Conservation (phyloP, 306 rosid species). For the Vigna nakashimae region DNA sequence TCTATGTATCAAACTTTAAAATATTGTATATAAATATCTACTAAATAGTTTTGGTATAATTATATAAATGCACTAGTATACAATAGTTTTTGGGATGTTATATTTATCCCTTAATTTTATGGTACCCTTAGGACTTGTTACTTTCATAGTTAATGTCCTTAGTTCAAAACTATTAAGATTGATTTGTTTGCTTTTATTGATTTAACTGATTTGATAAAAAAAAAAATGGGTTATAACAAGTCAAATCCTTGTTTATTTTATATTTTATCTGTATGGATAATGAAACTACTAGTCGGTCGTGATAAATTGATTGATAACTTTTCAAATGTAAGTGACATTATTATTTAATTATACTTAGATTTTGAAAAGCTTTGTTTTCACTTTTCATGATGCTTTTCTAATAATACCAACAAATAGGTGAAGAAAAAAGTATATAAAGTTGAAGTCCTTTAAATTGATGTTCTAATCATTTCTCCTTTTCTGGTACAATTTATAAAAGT, state of each 20-base stretch:
- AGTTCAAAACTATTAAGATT: no score
- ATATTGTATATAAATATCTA: no score
- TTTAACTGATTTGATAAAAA: no score
- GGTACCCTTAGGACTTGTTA: no score
- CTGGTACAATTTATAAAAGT: conserved; percentile 11
- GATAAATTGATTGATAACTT: not conserved
- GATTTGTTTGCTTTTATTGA: not conserved
- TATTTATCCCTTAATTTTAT: no score
- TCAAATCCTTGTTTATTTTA: not conserved
- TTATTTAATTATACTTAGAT: not conserved
- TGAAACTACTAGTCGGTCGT: not conserved
- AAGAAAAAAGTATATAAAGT: not conserved
- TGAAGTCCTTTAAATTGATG: not conserved
- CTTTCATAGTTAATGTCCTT: no score
- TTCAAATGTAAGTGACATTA: not conserved
- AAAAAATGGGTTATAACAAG: no score
- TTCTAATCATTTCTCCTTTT: not conserved
- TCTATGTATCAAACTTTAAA: no score
- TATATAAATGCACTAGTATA: no score
- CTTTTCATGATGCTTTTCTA: not conserved
- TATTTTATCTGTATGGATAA: not conserved
- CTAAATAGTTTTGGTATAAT: no score
- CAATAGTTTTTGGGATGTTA: no score
- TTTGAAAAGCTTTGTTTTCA: not conserved
- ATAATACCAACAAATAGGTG: not conserved